Conservation (phyloP, 495 filamentous ascomycete genomes). For the Apiosordaria backusii region DNA sequence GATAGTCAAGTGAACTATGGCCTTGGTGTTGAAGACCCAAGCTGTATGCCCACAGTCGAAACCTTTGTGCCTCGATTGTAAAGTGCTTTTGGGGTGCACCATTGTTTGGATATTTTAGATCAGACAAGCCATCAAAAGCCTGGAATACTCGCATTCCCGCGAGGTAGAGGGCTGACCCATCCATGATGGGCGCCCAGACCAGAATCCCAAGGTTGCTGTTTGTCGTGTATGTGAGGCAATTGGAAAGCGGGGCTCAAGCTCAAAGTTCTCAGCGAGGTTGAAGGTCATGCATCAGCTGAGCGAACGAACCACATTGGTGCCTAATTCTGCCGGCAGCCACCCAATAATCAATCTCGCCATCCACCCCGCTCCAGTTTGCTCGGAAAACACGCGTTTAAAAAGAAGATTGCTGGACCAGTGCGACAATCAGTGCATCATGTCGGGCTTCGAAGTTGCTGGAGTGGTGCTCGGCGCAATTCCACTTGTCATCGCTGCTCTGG, state of each 20-base stretch:
- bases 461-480: slow-evolving; percentile 36
- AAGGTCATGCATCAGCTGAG: neutral
- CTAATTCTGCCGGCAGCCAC: neutral
- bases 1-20: slow-evolving; percentile 23
- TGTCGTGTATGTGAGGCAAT: neutral
- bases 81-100: neutral
- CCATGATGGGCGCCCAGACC: neutral
- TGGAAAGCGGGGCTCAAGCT: neutral
- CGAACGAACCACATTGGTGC: neutral
- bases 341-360: neutral
- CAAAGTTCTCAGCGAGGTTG: neutral
- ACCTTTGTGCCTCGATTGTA: slow-evolving; percentile 7
- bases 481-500: slow-evolving; percentile 33
- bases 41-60: slow-evolving; percentile 18
- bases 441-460: slow-evolving; percentile 35
- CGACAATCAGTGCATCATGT: slow-evolving; percentile 10
- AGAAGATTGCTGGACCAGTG: neutral
- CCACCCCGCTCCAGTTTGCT: neutral
- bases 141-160: neutral
- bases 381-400: neutral
- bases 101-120: neutral
- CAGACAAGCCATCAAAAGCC: neutral
- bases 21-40: slow-evolving; percentile 18
- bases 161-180: neutral
- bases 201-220: neutral